Evolutionary conservation across 345 rosid species (phyloP).

Genomic region (Acer yangbiense): DNA sequence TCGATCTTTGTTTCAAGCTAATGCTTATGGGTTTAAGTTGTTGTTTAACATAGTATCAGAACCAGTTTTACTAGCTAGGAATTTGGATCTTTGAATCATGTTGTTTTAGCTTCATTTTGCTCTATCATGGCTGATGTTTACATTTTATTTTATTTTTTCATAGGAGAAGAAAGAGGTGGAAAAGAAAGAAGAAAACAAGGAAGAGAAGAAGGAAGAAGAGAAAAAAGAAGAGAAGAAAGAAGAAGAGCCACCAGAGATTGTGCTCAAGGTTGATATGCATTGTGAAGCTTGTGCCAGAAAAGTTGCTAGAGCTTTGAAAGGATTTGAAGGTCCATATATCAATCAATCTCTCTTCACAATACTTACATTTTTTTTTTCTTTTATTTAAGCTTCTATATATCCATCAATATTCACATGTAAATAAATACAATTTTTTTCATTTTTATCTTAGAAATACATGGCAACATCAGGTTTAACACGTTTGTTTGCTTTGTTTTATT

Average conservation of each 20-base stretch:
- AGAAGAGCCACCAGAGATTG: constrained; percentile 54
- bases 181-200: constrained; percentile 21
- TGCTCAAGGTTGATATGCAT: constrained; percentile 81
- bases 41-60: no score
- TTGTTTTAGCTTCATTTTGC: neutral
- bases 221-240: constrained; percentile 23
- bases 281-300: constrained; percentile 82
- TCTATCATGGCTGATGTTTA: neutral
- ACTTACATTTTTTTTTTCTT: neutral
- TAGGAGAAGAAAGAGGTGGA: constrained; percentile 30
- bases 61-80: neutral
- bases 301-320: constrained; percentile 59
- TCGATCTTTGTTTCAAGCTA: no score
- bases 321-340: constrained; percentile 55
- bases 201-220: constrained; percentile 25
- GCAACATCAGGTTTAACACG: neutral
- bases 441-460: neutral
- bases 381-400: neutral
- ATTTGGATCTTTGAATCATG: neutral
- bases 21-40: no score
- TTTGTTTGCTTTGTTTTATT: neutral
- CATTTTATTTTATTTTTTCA: neutral
- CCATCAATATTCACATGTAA: neutral
- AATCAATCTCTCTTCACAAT: neutral
- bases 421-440: no score